phyloP scores from a whole-genome alignment of 306 rosid genomes.

The Spatholobus suberectus region DNA sequence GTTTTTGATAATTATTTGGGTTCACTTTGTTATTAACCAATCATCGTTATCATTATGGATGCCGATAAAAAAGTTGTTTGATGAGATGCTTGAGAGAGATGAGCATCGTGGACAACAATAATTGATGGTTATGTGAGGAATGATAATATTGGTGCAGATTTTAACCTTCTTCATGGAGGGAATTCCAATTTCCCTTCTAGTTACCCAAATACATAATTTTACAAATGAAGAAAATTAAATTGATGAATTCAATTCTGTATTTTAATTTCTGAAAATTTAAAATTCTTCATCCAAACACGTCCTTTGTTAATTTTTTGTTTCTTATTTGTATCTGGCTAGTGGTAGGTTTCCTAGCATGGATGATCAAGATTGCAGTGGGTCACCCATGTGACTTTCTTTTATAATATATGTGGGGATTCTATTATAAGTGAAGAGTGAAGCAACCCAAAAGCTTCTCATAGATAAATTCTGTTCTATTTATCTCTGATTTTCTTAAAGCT shows the following conservation, averaged over 20 bases:
- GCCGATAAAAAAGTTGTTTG: neutral
- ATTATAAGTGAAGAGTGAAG: slow-evolving; percentile 17
- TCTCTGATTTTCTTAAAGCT: slow-evolving; percentile 31
- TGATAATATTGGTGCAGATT: neutral
- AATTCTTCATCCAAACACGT: neutral
- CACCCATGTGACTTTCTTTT: slow-evolving; percentile 28
- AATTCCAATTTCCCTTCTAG: neutral
- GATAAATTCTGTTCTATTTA: slow-evolving; percentile 20
- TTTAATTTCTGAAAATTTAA: slow-evolving; percentile 4
- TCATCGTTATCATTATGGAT: neutral
- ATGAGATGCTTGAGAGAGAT: neutral
- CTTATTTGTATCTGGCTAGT: slow-evolving; percentile 4
- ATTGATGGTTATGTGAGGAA: neutral
- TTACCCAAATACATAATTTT: neutral
- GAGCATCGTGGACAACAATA: neutral
- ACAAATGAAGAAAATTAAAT: neutral
- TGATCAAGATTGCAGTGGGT: slow-evolving; percentile 23
- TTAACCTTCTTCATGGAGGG: neutral
- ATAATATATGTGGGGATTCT: slow-evolving; percentile 10
- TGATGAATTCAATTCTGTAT: neutral
- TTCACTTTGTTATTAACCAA: neutral
- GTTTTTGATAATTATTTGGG: neutral
- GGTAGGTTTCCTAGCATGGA: slow-evolving; percentile 12
- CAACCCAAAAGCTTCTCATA: slow-evolving; percentile 13
- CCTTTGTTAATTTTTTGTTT: slow-evolving; percentile 8